Conservation (phyloP, 2,329 filamentous ascomycete genomes). For the Colletotrichum shisoi region DNA sequence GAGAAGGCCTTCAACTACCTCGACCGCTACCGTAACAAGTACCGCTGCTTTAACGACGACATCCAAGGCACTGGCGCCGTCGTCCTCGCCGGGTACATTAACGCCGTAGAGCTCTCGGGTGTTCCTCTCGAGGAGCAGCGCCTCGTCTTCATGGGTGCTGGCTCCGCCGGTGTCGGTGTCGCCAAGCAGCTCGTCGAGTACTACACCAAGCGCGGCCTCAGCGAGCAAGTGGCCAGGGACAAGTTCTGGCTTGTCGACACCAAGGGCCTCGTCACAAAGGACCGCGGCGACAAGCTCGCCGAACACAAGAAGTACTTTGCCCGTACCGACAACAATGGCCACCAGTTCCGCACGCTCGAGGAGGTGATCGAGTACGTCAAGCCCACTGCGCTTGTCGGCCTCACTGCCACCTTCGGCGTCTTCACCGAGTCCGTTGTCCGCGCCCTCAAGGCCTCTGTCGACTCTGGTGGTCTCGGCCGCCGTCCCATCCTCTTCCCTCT, state of each 20-base stretch:
- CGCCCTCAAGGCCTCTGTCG: constrained; percentile 70
- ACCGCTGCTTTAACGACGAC: constrained; percentile 98
- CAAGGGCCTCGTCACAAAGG: constrained; percentile 90
- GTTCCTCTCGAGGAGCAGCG: constrained; percentile 89
- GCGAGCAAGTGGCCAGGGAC: constrained; percentile 82
- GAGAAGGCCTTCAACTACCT: constrained; percentile 89
- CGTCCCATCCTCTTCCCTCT: constrained; percentile 94
- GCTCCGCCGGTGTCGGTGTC: constrained; percentile 94
- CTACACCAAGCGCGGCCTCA: constrained; percentile 90
- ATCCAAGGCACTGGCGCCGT: constrained; percentile 97
- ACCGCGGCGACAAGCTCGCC: constrained; percentile 91
- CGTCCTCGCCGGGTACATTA: constrained; percentile 79
- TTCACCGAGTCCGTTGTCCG: constrained; percentile 89
- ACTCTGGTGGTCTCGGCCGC: constrained; percentile 72
- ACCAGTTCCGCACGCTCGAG: constrained; percentile 80
- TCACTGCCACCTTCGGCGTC: constrained; percentile 92
- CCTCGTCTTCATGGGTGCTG: constrained; percentile 94
- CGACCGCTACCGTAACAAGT: constrained; percentile 83
- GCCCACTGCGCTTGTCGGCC: constrained; percentile 91
- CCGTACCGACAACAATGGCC: constrained; percentile 68
- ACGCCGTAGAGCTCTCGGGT: constrained; percentile 81
- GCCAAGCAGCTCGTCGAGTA: constrained; percentile 98
- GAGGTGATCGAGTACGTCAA: constrained; percentile 94
- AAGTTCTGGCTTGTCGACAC: constrained; percentile 99
- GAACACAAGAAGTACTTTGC: constrained; percentile 84